These are phyloP conservation scores for Dothistroma septosporum DNA, from an alignment of 2,329 filamentous ascomycete species.

Conservation along the genomic window DNA sequence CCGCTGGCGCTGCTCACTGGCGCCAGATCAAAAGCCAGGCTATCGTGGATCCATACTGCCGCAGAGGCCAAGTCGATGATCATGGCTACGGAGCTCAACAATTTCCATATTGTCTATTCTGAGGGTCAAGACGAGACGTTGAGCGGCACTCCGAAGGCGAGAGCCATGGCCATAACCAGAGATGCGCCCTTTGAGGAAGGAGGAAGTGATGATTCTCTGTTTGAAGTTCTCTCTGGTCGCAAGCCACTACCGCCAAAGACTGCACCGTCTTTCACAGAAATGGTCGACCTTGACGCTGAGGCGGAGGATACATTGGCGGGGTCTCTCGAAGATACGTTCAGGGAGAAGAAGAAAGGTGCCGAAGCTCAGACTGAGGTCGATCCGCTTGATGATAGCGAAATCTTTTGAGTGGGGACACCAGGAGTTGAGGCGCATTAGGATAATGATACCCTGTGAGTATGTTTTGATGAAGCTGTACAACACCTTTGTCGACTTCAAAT, in stretches of 20 bases:
- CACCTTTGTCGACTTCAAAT: no score
- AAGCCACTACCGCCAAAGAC: slow-evolving; percentile 38
- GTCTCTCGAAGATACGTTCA: slow-evolving; percentile 45
- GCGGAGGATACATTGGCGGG: slow-evolving; percentile 23
- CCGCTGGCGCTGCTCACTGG: slow-evolving; percentile 20
- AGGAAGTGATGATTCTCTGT: slow-evolving; percentile 46
- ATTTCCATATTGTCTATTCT: slow-evolving; percentile 41
- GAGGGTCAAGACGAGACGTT: slow-evolving; percentile 29
- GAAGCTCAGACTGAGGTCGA: slow-evolving; percentile 17
- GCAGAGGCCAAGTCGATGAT: slow-evolving; percentile 32
- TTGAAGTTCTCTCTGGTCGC: slow-evolving; percentile 46
- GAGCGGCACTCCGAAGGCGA: neutral
- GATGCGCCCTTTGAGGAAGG: slow-evolving; percentile 31
- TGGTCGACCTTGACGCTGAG: slow-evolving; percentile 31
- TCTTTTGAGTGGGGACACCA: slow-evolving; percentile 24
- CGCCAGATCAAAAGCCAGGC: slow-evolving; percentile 10
- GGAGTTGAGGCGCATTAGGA: neutral
- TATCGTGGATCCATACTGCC: slow-evolving; percentile 22
- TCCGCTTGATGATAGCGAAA: slow-evolving; percentile 35
- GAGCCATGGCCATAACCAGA: slow-evolving; percentile 15
- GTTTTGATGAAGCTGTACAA: neutral
- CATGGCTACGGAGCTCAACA: slow-evolving; percentile 35
- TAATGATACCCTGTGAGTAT: neutral
- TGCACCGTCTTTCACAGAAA: slow-evolving; percentile 31
- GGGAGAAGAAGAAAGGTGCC: slow-evolving; percentile 30